These are phyloP conservation scores for Talaromyces sp. DNA, from an alignment of 2,329 filamentous ascomycete genomes.

Conservation along the genomic window DNA sequence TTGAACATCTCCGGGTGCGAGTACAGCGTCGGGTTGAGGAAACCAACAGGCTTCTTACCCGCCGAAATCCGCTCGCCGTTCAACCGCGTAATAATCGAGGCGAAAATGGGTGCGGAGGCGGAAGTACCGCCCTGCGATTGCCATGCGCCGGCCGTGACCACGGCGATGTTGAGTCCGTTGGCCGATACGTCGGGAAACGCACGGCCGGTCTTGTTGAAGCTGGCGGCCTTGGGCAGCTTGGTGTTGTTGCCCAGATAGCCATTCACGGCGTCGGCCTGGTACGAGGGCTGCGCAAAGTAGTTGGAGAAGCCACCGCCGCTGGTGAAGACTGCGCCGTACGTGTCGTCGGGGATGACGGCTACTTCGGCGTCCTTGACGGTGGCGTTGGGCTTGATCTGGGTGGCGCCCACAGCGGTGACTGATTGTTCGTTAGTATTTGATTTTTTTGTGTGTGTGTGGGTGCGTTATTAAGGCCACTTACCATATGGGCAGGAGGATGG, in stretches of 20 bases:
- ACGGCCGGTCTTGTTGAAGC: slow-evolving; percentile 49
- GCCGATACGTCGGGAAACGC: slow-evolving; percentile 59
- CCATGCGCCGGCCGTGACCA: neutral
- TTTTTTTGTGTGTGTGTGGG: neutral
- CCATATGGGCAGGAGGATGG: slow-evolving; percentile 47
- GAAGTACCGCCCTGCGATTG: slow-evolving; percentile 13
- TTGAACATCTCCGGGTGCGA: slow-evolving; percentile 8
- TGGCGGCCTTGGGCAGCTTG: slow-evolving; percentile 26
- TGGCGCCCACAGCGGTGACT: slow-evolving; percentile 6
- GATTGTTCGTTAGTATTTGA: neutral
- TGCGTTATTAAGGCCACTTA: neutral
- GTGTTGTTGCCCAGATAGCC: slow-evolving; percentile 29
- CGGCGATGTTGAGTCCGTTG: slow-evolving; percentile 23
- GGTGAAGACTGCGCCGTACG: slow-evolving; percentile 19
- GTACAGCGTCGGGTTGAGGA: slow-evolving; percentile 59
- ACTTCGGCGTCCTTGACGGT: slow-evolving; percentile 3
- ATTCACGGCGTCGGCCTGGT: slow-evolving; percentile 37
- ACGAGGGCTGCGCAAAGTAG: slow-evolving; percentile 38
- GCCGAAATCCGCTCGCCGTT: slow-evolving; percentile 56
- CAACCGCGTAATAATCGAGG: slow-evolving; percentile 55
- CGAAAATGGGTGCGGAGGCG: slow-evolving; percentile 56
- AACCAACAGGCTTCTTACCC: slow-evolving; percentile 50
- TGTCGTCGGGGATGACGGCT: neutral
- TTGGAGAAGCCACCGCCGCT: slow-evolving; percentile 45
- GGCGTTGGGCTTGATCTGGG: neutral